Conservation (phyloP, 495 filamentous ascomycete species). For the Parachaetomium inaequale region DNA sequence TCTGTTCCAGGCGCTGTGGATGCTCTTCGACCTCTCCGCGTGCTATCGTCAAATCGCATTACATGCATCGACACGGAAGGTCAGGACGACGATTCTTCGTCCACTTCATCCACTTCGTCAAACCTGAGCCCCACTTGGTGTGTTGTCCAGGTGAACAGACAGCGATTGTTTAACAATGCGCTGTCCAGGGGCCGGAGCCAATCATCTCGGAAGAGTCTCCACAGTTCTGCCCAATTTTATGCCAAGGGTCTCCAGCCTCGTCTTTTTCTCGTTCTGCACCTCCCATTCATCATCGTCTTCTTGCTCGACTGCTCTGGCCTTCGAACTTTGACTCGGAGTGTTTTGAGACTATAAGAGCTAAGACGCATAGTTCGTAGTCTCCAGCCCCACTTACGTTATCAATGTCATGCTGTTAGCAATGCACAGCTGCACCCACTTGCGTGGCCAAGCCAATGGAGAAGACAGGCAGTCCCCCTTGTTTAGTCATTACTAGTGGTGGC, state of each 20-base stretch:
- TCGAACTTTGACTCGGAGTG: no score
- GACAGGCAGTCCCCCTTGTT: no score
- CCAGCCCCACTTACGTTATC: neutral
- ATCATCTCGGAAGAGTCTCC: neutral
- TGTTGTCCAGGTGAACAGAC: constrained; percentile 13
- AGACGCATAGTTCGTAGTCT: neutral
- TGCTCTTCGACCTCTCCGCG: neutral
- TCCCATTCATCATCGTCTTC: no score
- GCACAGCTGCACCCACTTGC: neutral
- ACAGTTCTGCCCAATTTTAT: neutral
- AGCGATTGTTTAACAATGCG: constrained; percentile 4
- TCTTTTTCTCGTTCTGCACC: neutral
- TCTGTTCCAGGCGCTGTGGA: neutral
- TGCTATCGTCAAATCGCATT: neutral
- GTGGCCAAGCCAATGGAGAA: no score
- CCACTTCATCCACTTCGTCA: neutral
- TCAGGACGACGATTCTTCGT: neutral
- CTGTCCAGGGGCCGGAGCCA: neutral
- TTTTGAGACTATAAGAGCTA: neutral
- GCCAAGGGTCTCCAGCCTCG: neutral
- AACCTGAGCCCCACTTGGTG: constrained; percentile 13
- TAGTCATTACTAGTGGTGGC: no score
- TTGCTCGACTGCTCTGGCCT: no score
- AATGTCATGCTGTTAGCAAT: neutral
- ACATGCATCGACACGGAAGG: neutral